Evolutionary conservation across 805 yeast species (phyloP).

Genomic region (Zygosaccharomyces gambellarensis): DNA sequence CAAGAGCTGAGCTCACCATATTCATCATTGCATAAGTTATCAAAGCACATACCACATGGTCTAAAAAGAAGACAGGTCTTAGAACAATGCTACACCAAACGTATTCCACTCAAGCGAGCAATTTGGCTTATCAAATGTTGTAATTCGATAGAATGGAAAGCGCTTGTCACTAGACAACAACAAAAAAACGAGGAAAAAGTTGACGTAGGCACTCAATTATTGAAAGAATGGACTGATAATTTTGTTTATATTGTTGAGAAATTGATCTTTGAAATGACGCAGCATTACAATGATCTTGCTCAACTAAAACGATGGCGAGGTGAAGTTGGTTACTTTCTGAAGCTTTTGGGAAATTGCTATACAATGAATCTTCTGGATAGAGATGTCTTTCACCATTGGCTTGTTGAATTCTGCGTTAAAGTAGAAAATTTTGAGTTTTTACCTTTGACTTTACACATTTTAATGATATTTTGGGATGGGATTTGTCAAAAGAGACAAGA

Average conservation of each 20-base stretch:
- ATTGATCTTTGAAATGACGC: conserved; percentile 32
- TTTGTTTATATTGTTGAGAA: conserved; percentile 49
- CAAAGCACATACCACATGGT: conserved; percentile 87
- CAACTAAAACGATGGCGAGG: conserved; percentile 38
- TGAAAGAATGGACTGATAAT: conserved; percentile 87
- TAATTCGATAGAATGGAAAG: conserved; percentile 61
- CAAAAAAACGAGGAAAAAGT: conserved; percentile 11
- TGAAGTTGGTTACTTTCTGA: conserved; percentile 55
- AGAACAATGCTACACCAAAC: conserved; percentile 64
- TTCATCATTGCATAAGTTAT: conserved; percentile 60
- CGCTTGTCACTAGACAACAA: conserved; percentile 13
- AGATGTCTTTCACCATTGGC: conserved; percentile 57
- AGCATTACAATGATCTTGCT: conserved; percentile 27
- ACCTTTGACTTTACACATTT: conserved; percentile 47
- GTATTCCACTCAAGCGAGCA: conserved; percentile 75
- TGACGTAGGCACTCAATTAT: conserved; percentile 46
- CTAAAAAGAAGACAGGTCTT: conserved; percentile 65
- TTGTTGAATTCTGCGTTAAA: conserved; percentile 48
- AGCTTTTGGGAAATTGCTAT: conserved; percentile 60
- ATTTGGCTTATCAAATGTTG: conserved; percentile 90
- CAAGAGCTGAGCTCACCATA: conserved; percentile 66
- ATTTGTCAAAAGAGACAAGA: conserved; percentile 36
- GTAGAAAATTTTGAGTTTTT: conserved; percentile 38
- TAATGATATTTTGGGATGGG: conserved; percentile 69
- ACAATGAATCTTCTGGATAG: conserved; percentile 63